Evolutionary conservation across 257 asterid genomes (phyloP).

Genomic region (Capsicum baccatum): DNA sequence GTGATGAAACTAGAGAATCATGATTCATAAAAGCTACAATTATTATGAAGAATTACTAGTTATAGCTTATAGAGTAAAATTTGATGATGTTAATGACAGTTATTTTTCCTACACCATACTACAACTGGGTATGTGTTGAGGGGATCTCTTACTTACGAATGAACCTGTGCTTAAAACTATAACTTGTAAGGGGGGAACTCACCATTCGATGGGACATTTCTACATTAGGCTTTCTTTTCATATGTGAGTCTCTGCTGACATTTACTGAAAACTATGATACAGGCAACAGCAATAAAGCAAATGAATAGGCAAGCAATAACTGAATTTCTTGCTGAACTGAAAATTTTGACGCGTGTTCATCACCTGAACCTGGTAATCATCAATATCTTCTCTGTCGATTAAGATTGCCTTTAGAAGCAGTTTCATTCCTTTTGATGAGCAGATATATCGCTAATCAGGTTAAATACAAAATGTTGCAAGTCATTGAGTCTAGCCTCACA

Average conservation of each 20-base stretch:
- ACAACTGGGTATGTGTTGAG: not conserved
- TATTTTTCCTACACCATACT: not conserved
- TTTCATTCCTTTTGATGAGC: not conserved
- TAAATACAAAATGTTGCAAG: not conserved
- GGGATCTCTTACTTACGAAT: not conserved
- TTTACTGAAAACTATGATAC: conserved; percentile 34
- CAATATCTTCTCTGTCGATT: conserved; percentile 24
- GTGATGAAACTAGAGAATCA: not conserved
- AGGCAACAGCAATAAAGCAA: conserved; percentile 95
- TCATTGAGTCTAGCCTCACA: too few relatives aligned
- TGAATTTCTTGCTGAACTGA: conserved; percentile 89
- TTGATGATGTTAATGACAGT: not conserved
- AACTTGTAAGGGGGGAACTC: not conserved
- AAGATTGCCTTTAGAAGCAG: conserved; percentile 14
- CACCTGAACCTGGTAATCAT: conserved; percentile 87
- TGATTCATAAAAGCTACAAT: not conserved
- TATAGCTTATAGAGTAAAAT: not conserved
- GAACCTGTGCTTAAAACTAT: not conserved
- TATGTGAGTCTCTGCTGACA: not conserved
- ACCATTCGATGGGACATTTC: not conserved
- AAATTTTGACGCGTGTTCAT: conserved; percentile 86
- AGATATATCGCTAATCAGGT: not conserved
- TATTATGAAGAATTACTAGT: conserved; percentile 9
- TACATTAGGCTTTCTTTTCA: not conserved
- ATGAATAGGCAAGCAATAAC: conserved; percentile 92